Conservation (phyloP, 1,139 yeast species). For the Zygoascus hellenicus region DNA sequence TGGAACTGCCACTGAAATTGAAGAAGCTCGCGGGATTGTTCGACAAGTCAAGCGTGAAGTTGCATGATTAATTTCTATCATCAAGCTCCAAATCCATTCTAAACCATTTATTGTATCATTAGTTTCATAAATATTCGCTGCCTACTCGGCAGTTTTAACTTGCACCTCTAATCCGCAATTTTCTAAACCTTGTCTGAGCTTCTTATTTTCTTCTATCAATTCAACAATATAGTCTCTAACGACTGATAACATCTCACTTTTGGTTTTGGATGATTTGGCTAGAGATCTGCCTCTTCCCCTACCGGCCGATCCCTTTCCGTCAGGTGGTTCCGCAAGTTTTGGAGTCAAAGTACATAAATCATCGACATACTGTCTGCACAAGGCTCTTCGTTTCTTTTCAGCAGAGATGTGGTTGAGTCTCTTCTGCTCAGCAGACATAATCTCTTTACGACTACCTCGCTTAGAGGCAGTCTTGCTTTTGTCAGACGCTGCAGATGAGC, state of each 20-base stretch:
- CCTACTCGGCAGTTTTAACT: neutral
- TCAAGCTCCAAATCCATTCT: neutral
- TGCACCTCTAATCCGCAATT: neutral
- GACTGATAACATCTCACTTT: conserved; percentile 36
- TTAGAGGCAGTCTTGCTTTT: too few species aligned
- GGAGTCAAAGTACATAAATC: conserved; percentile 38
- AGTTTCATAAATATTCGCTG: neutral
- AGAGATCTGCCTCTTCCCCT: conserved; percentile 38
- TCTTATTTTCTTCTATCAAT: conserved; percentile 26
- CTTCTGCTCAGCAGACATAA: conserved; percentile 59
- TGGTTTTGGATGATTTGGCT: conserved; percentile 24
- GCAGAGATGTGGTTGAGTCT: conserved; percentile 66
- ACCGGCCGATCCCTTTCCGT: conserved; percentile 23
- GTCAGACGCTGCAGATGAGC: too few species aligned
- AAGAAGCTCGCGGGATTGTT: conserved; percentile 81
- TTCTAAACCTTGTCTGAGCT: neutral
- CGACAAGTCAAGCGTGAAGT: conserved; percentile 41
- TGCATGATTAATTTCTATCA: conserved; percentile 4
- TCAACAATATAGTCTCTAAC: conserved; percentile 29
- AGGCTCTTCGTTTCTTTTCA: conserved; percentile 69
- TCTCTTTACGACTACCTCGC: conserved; percentile 33
- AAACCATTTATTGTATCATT: conserved; percentile 2
- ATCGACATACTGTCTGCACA: conserved; percentile 48
- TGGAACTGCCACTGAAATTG: conserved; percentile 79
- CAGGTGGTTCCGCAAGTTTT: conserved; percentile 16